Conservation (phyloP, 495 filamentous ascomycete species). For the Terfezia boudieri region DNA sequence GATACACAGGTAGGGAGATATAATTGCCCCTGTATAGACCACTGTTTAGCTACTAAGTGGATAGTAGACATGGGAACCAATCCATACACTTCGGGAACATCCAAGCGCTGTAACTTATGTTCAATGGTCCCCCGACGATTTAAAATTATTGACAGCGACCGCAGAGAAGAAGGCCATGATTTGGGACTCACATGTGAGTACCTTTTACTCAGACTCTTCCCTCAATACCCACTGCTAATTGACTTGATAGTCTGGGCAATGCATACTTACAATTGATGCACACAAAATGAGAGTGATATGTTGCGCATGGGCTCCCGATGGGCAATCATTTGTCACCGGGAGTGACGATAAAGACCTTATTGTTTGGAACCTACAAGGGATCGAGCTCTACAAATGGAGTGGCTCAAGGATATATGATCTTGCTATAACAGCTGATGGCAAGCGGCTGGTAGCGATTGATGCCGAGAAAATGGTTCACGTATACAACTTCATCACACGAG, state of each 20-base stretch:
- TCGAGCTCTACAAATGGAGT: slow-evolving; percentile 36
- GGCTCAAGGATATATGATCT: slow-evolving; percentile 62
- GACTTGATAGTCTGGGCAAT: neutral
- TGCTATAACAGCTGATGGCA: slow-evolving; percentile 56
- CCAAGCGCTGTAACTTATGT: slow-evolving; percentile 46
- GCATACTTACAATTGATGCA: slow-evolving; percentile 33
- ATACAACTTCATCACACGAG: slow-evolving; percentile 52
- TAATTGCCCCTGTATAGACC: slow-evolving; percentile 2
- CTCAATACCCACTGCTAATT: neutral
- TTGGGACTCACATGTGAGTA: slow-evolving; percentile 54
- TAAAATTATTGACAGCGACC: slow-evolving; percentile 59
- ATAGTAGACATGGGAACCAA: slow-evolving; percentile 31
- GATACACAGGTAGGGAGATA: slow-evolving; percentile 30
- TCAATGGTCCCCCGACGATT: slow-evolving; percentile 81
- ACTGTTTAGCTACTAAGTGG: slow-evolving; percentile 2
- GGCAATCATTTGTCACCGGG: slow-evolving; percentile 56
- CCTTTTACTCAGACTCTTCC: neutral
- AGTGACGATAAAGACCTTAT: slow-evolving; percentile 45
- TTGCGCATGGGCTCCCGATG: slow-evolving; percentile 66
- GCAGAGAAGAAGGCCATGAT: slow-evolving; percentile 50
- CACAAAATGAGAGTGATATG: slow-evolving; percentile 65
- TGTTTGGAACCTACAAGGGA: slow-evolving; percentile 40
- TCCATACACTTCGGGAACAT: slow-evolving; percentile 43
- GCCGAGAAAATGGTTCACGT: slow-evolving; percentile 48
- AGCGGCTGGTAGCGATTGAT: slow-evolving; percentile 55